A percentile compares a stretch with the other conserved stretches of the same genome.
Evolutionary conservation across 768 basidiomycete species (phyloP).

Genomic region (Podaxis sp.): DNA sequence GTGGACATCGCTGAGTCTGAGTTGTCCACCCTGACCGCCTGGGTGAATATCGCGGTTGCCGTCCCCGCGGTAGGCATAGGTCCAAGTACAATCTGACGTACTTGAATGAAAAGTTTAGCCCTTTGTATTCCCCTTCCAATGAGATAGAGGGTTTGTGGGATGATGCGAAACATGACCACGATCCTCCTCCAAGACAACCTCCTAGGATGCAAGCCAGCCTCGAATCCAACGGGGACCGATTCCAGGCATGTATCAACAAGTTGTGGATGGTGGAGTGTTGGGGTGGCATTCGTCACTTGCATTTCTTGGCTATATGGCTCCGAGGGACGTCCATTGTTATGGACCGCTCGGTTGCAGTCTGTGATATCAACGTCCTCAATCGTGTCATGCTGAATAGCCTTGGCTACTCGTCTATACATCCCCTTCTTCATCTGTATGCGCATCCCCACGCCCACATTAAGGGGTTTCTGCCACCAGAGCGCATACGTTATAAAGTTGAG

Average conservation of each 20-base stretch:
- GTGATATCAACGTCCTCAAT: neutral
- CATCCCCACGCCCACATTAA: neutral
- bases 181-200: neutral
- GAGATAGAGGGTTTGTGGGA: neutral
- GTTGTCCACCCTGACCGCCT: neutral
- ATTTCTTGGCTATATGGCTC: neutral
- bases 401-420: neutral
- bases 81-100: neutral
- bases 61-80: neutral
- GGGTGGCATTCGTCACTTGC: neutral
- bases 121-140: neutral
- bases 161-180: neutral
- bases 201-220: neutral
- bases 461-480: constrained; percentile 14
- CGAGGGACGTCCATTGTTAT: neutral
- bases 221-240: neutral
- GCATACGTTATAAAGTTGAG: constrained; percentile 4
- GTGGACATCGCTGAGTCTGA: neutral
- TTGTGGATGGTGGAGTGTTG: neutral
- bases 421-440: neutral
- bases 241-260: neutral
- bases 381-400: neutral
- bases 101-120: neutral
- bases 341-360: neutral
- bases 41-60: neutral